Evolutionary conservation across 768 basidiomycete genomes (phyloP).

Genomic region (Lyophyllum atratum): DNA sequence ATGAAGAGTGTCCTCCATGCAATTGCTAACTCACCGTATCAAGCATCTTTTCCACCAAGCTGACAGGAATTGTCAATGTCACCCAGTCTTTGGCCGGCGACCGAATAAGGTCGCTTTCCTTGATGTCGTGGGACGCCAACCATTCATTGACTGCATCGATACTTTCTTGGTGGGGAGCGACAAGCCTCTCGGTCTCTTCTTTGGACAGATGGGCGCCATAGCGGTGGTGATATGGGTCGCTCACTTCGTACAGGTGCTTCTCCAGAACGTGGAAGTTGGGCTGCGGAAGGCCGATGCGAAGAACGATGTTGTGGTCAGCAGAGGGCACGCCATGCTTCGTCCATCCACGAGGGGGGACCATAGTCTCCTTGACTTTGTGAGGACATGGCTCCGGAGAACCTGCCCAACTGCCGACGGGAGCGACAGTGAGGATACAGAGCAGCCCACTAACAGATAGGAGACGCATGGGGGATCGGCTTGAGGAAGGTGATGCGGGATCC

Average conservation of each 20-base stretch:
- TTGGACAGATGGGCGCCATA: constrained; percentile 64
- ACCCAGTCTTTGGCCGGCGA: constrained; percentile 76
- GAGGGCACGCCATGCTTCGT: constrained; percentile 39
- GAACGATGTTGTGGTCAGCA: constrained; percentile 45
- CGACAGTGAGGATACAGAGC: constrained; percentile 6
- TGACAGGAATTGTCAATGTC: constrained; percentile 56
- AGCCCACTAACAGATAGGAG: constrained; percentile 7
- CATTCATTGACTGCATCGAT: constrained; percentile 59
- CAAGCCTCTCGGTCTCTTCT: constrained; percentile 62
- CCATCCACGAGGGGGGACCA: constrained; percentile 50
- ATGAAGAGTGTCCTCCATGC: background rate
- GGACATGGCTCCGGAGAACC: constrained; percentile 5
- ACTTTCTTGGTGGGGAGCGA: constrained; percentile 58
- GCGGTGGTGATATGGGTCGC: constrained; percentile 53
- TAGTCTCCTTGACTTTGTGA: constrained; percentile 21
- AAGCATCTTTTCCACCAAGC: constrained; percentile 69
- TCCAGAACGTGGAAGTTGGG: constrained; percentile 52
- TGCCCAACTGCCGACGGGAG: constrained; percentile 11
- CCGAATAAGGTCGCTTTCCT: constrained; percentile 45
- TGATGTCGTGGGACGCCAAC: constrained; percentile 58
- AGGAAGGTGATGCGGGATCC: background rate
- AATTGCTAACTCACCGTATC: constrained; percentile 51
- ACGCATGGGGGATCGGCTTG: constrained; percentile 10
- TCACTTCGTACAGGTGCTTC: constrained; percentile 56
- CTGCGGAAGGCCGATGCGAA: constrained; percentile 61